Evolutionary conservation across 768 basidiomycete genomes (phyloP), one percentile per base, ranked within the genome.

Genomic region (Tubosaeta sp.): DNA sequence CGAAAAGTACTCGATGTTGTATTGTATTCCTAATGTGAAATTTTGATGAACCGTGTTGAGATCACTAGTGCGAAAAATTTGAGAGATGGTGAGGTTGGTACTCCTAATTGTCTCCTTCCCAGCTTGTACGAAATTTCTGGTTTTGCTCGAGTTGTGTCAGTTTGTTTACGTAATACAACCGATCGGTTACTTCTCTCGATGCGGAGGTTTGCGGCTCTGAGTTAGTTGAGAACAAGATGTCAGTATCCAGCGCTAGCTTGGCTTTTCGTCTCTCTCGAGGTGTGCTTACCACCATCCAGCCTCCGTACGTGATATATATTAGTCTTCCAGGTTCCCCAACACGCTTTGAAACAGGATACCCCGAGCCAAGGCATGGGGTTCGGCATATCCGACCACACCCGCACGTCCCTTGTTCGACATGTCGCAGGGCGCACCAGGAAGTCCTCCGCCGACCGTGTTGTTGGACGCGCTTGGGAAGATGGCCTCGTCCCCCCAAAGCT

Each of bases 341-440:
- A 6, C 47, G 25, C 12, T 32, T 37, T 8, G 4, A 4, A 29
- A 4, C 59, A 84, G 84, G 13, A 83, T 86, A 43, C 77, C 83
- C 1, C 71, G 71, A 32, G 84, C 82, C 14, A 77, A 81, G 49
- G 70, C 73, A 71, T 86, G 84, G 85, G 78, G 73, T 1, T 56
- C 62, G 19, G 59, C 67, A 12, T 84, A 81, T 64, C 57, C 56
- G 5, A 61, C 75, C 0, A 74, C 76, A 0, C 61, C 71, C 0
- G 61, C 53, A 22, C 72, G 74, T 9, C 82, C 81, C 0, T 69
- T 90, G 2, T 74, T 91, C n/a, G 77, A 81, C 59, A 82, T 90
- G 74, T 84, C 85, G 1, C 88, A 91, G 67, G 86, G 91, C 37
- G 82, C 83, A 0, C 91, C 91, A 0, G 83, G 84, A 6, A 73